Percentiles rank a stretch among this genome's conserved stretches.
These are phyloP conservation scores for Aureobasidium leucospermi DNA, from an alignment of 2,329 filamentous ascomycete species.

Conservation along the genomic window DNA sequence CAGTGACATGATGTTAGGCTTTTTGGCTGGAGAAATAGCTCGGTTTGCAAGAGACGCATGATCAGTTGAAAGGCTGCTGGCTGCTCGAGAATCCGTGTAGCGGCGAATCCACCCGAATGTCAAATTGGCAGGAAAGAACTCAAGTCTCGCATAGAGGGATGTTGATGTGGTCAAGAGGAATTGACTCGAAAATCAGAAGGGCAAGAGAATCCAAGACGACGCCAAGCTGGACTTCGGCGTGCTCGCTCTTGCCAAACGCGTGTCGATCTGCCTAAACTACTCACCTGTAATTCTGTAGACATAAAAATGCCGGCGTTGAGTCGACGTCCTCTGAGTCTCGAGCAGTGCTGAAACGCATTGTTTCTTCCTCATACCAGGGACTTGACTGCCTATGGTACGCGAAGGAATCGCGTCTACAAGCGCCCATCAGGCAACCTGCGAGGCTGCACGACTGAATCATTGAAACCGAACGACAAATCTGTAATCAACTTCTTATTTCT, in stretches of 20 bases:
- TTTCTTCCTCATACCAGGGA: background rate
- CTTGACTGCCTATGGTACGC: background rate
- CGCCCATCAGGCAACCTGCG: conserved; percentile 10
- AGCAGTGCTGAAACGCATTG: background rate
- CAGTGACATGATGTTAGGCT: no score
- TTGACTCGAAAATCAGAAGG: background rate
- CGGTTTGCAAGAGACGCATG: no score
- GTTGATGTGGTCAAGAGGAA: background rate
- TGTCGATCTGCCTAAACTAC: background rate
- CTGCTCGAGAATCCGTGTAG: no score
- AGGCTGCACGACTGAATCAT: conserved; percentile 2
- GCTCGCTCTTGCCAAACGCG: background rate
- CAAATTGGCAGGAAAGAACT: no score
- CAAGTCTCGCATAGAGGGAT: background rate
- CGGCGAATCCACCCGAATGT: no score
- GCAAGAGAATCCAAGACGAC: background rate
- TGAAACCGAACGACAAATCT: background rate
- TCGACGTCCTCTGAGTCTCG: background rate
- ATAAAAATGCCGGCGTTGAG: background rate
- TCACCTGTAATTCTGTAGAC: background rate
- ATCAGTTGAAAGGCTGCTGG: no score
- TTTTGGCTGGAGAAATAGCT: no score
- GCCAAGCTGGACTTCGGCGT: background rate
- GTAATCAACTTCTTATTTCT: background rate
- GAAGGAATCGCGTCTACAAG: conserved; percentile 2